These are phyloP conservation scores for Mortierella sp. DNA, from an alignment of 371 early-diverging fungal genomes.

Conservation along the genomic window DNA sequence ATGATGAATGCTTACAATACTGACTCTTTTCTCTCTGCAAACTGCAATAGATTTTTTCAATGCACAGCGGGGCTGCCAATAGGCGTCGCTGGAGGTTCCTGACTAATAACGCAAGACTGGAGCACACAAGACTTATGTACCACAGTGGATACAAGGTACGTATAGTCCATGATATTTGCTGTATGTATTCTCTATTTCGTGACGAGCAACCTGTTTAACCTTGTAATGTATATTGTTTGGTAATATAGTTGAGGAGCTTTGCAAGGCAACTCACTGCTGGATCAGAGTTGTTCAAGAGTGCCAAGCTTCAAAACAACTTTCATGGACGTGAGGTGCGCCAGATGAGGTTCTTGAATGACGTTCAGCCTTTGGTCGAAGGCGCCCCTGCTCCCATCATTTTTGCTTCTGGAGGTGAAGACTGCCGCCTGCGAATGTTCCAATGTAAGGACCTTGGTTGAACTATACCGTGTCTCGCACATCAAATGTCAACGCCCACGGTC, in stretches of 20 bases:
- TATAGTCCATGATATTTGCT: background rate
- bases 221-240: background rate
- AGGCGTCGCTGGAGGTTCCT: conserved; percentile 71
- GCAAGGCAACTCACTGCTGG: conserved; percentile 62
- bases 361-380: conserved; percentile 37
- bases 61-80: conserved; percentile 73
- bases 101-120: conserved; percentile 63
- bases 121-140: conserved; percentile 67
- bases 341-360: conserved; percentile 49
- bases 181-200: background rate
- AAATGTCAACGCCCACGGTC: background rate
- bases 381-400: conserved; percentile 45
- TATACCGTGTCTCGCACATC: conserved; percentile 44
- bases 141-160: conserved; percentile 65
- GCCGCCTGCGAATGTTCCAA: conserved; percentile 53
- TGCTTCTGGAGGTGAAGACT: conserved; percentile 45
- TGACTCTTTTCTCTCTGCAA: background rate
- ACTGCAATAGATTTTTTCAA: conserved; percentile 61
- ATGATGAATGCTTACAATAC: background rate
- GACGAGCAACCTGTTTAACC: background rate
- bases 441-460: conserved; percentile 21
- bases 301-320: conserved; percentile 67
- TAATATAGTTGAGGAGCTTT: conserved; percentile 63
- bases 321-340: conserved; percentile 75
- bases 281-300: conserved; percentile 64